Evolutionary conservation across 257 asterid genomes (phyloP).

Genomic region (Solanum bukasovii): DNA sequence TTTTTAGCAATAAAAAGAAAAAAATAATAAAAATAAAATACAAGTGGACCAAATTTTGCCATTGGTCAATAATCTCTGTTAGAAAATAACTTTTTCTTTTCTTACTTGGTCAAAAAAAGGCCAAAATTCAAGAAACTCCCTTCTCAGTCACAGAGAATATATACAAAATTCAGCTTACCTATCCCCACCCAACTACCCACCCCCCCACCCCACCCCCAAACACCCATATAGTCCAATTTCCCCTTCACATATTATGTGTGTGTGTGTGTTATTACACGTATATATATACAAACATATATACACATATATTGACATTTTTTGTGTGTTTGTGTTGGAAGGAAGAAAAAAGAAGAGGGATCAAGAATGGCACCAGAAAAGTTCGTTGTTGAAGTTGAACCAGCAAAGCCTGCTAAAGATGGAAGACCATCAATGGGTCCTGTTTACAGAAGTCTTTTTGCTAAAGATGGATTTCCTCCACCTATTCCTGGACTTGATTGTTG

Average conservation of each 20-base stretch:
- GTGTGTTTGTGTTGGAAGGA: neutral
- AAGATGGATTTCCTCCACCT: slow-evolving; percentile 72
- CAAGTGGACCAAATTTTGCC: neutral
- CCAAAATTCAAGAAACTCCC: neutral
- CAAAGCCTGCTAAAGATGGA: slow-evolving; percentile 54
- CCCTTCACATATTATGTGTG: neutral
- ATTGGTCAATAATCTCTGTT: neutral
- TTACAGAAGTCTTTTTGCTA: slow-evolving; percentile 60
- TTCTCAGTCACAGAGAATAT: neutral
- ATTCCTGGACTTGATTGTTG: slow-evolving; percentile 65
- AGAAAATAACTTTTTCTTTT: neutral
- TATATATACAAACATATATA: neutral
- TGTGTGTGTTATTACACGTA: neutral
- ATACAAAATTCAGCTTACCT: neutral
- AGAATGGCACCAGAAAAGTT: slow-evolving; percentile 35
- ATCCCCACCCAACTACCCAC: neutral
- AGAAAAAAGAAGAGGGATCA: neutral
- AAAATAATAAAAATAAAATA: too few species aligned
- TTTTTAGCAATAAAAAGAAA: neutral
- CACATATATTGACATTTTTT: neutral
- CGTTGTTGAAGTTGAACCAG: slow-evolving; percentile 66
- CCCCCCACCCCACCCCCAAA: neutral
- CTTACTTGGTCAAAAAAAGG: neutral
- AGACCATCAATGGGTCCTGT: slow-evolving; percentile 82
- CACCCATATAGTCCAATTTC: neutral